Conservation (phyloP, 176 grass and related monocot species). For the Oryza australiensis region DNA sequence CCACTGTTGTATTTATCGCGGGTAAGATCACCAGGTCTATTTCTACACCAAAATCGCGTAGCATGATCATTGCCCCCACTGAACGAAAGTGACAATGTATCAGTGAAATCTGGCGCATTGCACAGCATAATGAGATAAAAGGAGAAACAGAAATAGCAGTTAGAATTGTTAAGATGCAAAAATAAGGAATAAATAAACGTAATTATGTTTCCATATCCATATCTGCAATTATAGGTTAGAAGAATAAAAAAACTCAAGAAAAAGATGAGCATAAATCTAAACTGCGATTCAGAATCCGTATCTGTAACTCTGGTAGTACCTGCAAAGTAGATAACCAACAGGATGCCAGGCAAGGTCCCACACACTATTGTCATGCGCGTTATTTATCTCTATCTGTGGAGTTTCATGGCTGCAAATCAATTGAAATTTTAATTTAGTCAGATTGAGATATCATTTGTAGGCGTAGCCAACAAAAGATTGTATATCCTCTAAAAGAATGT, state of each 20-base stretch:
- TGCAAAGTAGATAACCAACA: slow-evolving; percentile 99
- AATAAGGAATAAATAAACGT: slow-evolving; percentile 21
- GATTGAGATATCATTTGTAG: slow-evolving; percentile 25
- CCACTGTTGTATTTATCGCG: slow-evolving; percentile 89
- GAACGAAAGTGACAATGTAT: slow-evolving; percentile 30
- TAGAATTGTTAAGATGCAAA: slow-evolving; percentile 1
- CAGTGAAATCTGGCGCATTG: not conserved
- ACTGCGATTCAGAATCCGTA: slow-evolving; percentile 16
- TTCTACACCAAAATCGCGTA: slow-evolving; percentile 97
- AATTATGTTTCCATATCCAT: slow-evolving; percentile 4
- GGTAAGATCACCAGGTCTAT: slow-evolving; percentile 89
- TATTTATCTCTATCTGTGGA: slow-evolving; percentile 86
- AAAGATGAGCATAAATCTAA: not conserved
- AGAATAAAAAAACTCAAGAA: slow-evolving; percentile 19
- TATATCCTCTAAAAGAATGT: not conserved
- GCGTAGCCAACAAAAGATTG: slow-evolving; percentile 12
- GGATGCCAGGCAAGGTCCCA: slow-evolving; percentile 99
- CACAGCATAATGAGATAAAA: not conserved
- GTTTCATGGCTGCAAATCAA: slow-evolving; percentile 80
- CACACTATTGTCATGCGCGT: slow-evolving; percentile 92
- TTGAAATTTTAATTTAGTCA: slow-evolving; percentile 25
- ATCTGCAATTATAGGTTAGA: slow-evolving; percentile 12
- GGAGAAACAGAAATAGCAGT: not conserved
- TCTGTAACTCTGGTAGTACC: slow-evolving; percentile 43
- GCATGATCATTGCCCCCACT: slow-evolving; percentile 98